Percentiles rank a stretch among this genome's conserved stretches.
phyloP scores from a whole-genome alignment of 1,284 basidiomycete species.

The Anthracocystis panici-leucophaei region DNA sequence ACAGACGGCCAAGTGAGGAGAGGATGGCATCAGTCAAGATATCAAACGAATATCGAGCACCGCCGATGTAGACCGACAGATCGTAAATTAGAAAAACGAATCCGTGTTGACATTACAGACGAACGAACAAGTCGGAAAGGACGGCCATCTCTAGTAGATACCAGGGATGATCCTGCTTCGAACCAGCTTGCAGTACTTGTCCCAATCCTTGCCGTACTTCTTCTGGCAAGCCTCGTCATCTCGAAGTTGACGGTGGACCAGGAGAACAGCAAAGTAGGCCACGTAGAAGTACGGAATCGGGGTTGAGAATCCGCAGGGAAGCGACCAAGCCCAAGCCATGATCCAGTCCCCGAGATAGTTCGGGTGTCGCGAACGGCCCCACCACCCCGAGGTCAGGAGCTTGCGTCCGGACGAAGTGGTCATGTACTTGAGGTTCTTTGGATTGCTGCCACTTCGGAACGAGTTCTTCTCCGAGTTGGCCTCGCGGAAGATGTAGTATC shows the following conservation, averaged over 20 bases:
- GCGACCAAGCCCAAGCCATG: conserved; percentile 92
- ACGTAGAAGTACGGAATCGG: conserved; percentile 98
- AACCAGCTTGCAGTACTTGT: conserved; percentile 53
- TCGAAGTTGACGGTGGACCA: conserved; percentile 88
- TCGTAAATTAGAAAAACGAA: no score
- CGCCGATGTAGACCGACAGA: no score
- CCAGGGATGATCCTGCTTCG: conserved; percentile 50
- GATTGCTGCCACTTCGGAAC: conserved; percentile 92
- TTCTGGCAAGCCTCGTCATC: conserved; percentile 90
- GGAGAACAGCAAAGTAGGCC: conserved; percentile 84
- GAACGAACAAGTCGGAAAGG: background rate
- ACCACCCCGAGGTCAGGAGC: conserved; percentile 95
- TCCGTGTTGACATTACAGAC: background rate
- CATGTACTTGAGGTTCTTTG: conserved; percentile 89
- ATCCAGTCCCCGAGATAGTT: conserved; percentile 79
- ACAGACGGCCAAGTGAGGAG: no score
- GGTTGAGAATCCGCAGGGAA: conserved; percentile 90
- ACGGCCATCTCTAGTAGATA: conserved; percentile 30
- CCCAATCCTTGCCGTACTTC: conserved; percentile 81
- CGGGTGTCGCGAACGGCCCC: conserved; percentile 93
- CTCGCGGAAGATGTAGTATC: conserved; percentile 91
- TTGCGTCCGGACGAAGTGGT: conserved; percentile 88
- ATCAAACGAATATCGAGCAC: no score
- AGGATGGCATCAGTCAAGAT: no score
- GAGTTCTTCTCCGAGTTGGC: conserved; percentile 95